Evolutionary conservation across 169 alveolate species (phyloP), one percentile per base, ranked within the genome.

Genomic region (Ophryocystis elektroscirrha): DNA sequence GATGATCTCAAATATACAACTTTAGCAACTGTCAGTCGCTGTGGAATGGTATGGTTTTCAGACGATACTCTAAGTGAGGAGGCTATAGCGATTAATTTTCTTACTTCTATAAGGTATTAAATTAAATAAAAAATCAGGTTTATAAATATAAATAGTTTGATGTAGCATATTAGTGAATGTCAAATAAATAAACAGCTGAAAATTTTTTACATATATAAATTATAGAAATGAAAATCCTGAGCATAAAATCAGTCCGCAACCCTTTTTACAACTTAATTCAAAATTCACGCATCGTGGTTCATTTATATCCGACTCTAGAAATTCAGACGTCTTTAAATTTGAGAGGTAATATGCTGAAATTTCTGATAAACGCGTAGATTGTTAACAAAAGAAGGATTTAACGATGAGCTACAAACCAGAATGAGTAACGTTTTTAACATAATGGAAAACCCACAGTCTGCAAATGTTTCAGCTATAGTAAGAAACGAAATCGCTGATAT

Each of bases 11-110:
- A 70, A 60, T 81, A 76, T 53, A 94, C 96, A 0, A 81, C 94
- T 5, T 91, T 93, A 9, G 96, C 96, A 12, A 88, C 96, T 12
- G 92, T 84, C 20, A 76, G 87, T 7, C 68, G 96, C 61, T 85
- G 85, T n/a, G 96, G 96, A 44, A 58, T 59, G 56, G 53, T 59
- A 19, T 59, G 46, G n/a, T n/a, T n/a, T n/a, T n/a, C n/a, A n/a
- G n/a, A n/a, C n/a, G n/a, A n/a, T n/a, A n/a, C n/a, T n/a, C n/a
- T n/a, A n/a, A n/a, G n/a, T n/a, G n/a, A n/a, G n/a, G n/a, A n/a
- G n/a, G n/a, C n/a, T n/a, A n/a, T n/a, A n/a, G n/a, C n/a, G n/a
- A n/a, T n/a, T n/a, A n/a, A n/a, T n/a, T n/a, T n/a, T n/a, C n/a
- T n/a, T n/a, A n/a, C n/a, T n/a, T n/a, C n/a, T n/a, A n/a, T n/a